phyloP scores from a whole-genome alignment of 495 filamentous ascomycete genomes.

The Neurospora sp. region DNA sequence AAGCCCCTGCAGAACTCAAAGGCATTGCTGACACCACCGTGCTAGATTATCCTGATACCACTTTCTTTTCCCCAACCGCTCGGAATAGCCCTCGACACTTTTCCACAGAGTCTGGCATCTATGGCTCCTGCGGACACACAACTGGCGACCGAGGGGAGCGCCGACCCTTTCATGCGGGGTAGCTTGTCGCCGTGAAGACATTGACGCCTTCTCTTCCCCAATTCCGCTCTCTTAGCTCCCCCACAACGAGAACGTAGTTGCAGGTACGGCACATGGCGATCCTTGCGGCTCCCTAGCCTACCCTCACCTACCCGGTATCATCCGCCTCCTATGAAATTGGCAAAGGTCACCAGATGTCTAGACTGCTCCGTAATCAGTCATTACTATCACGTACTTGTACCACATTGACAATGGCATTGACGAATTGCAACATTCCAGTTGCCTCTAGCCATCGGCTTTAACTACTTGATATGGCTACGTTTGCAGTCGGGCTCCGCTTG shows the following conservation, averaged over 20 bases:
- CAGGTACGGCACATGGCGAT: neutral
- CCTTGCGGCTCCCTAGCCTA: neutral
- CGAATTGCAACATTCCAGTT: neutral
- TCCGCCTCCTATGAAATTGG: neutral
- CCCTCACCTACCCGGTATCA: neutral
- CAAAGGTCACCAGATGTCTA: neutral
- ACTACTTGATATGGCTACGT: neutral
- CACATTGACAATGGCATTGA: neutral
- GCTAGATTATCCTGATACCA: neutral
- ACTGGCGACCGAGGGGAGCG: neutral
- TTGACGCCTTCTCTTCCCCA: neutral
- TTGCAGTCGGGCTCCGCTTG: neutral
- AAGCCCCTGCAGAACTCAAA: neutral
- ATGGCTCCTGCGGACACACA: neutral
- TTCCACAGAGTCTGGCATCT: neutral
- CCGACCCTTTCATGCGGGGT: conserved; percentile 3
- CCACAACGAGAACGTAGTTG: neutral
- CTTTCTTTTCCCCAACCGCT: neutral
- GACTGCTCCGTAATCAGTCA: neutral
- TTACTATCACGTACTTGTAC: neutral
- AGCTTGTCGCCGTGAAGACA: neutral
- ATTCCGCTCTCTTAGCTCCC: neutral
- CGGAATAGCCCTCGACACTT: neutral
- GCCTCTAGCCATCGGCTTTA: neutral
- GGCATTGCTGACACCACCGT: neutral